Percentiles rank a stretch among this genome's conserved stretches.
phyloP scores from a whole-genome alignment of 129 eudicot genomes.

The Flaveria robusta region DNA sequence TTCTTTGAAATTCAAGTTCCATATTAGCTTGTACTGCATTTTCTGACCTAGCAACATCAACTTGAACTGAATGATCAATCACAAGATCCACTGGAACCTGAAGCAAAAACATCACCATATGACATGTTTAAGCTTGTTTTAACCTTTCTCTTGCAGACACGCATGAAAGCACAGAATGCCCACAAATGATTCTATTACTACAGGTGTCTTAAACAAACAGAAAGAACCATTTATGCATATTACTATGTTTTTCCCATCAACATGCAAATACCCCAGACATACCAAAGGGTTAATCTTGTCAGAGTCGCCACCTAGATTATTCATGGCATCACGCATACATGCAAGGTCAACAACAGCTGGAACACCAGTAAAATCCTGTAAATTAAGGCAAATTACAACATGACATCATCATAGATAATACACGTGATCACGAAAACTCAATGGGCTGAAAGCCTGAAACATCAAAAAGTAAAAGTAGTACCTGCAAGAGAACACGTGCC shows the following conservation, averaged over 20 bases:
- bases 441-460: conserved; percentile 16
- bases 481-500: conserved; percentile 96
- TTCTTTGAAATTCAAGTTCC: conserved; percentile 89
- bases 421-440: conserved; percentile 7
- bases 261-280: conserved; percentile 27
- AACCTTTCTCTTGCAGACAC: not conserved
- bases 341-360: conserved; percentile 99
- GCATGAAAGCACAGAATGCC: not conserved
- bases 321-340: conserved; percentile 99
- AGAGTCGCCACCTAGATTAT: conserved; percentile 84
- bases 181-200: not conserved
- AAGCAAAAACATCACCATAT: conserved; percentile 27
- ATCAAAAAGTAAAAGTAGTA: conserved; percentile 23
- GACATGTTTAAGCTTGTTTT: not conserved
- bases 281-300: conserved; percentile 97
- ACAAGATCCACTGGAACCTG: conserved; percentile 99
- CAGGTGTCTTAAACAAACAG: not conserved
- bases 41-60: conserved; percentile 87
- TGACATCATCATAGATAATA: not conserved
- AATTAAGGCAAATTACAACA: conserved; percentile 1
- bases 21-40: conserved; percentile 92
- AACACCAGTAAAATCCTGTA: conserved; percentile 95
- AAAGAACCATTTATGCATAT: not conserved
- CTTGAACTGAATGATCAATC: conserved; percentile 95
- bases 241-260: not conserved